A percentile compares a stretch with the other conserved stretches of the same genome.
These are phyloP conservation scores for Pseudomassariella vexata DNA, from an alignment of 2,329 filamentous ascomycete species.

Conservation along the genomic window DNA sequence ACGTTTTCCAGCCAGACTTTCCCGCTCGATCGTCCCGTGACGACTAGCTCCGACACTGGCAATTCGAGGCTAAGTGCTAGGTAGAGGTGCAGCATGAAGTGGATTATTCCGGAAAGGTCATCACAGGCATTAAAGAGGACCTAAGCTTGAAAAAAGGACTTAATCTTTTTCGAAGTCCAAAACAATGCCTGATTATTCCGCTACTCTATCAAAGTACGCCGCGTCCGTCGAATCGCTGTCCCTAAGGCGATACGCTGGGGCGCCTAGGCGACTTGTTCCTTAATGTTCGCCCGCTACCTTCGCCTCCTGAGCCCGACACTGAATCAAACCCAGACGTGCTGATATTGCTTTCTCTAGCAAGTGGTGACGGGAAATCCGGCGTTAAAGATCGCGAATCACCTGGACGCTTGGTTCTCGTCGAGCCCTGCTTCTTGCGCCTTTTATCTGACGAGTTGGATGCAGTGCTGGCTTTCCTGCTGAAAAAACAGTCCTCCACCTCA, in stretches of 20 bases:
- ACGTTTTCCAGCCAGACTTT: no score
- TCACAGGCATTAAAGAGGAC: no score
- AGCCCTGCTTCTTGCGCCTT: conserved; percentile 43
- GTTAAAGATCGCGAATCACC: conserved; percentile 48
- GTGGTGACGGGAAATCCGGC: conserved; percentile 48
- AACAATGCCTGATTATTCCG: no score
- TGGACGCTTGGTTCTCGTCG: conserved; percentile 34
- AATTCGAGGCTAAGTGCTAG: no score
- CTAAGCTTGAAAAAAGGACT: no score
- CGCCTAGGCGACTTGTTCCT: conserved; percentile 7
- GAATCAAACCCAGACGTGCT: conserved; percentile 17
- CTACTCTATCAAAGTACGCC: no score
- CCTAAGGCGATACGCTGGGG: conserved; percentile 5
- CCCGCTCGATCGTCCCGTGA: no score
- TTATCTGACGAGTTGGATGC: conserved; percentile 42
- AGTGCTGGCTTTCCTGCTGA: conserved; percentile 40
- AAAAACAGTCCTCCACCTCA: conserved; percentile 31
- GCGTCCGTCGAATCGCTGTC: no score
- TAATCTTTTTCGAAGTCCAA: no score
- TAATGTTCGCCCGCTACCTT: conserved; percentile 4
- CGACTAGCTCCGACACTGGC: no score
- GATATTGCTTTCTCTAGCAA: conserved; percentile 42
- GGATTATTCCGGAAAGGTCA: no score
- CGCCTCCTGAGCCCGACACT: not conserved
- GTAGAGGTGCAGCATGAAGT: no score